These are phyloP conservation scores for Linnemannia schmuckeri DNA, from an alignment of 192 early-diverging fungal genomes.

Conservation along the genomic window DNA sequence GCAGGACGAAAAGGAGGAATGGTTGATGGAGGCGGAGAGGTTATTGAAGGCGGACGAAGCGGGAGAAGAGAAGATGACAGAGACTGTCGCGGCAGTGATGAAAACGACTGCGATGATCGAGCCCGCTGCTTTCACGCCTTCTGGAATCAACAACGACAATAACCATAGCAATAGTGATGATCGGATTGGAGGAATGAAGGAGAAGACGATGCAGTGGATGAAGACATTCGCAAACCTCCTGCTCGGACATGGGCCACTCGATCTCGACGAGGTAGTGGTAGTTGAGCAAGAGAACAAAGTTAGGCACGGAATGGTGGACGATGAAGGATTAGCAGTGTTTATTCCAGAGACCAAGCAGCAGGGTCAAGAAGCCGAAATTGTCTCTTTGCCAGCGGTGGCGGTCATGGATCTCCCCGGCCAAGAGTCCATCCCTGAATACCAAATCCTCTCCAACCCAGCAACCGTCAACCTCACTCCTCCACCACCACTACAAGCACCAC, in stretches of 20 bases:
- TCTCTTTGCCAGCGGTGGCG: not conserved
- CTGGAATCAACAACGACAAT: not conserved
- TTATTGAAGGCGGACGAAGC: not conserved
- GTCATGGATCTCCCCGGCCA: not conserved
- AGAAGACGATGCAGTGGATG: not conserved
- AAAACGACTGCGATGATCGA: not conserved
- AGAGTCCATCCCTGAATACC: not conserved
- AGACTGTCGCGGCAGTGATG: not conserved
- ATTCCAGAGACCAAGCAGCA: not conserved
- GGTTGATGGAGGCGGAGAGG: not conserved
- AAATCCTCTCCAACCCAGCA: not conserved
- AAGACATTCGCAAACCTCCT: not conserved
- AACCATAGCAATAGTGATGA: not conserved
- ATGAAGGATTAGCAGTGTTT: not conserved
- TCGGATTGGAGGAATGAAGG: not conserved
- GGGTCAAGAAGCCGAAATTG: not conserved
- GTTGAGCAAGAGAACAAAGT: too few species aligned
- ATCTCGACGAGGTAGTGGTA: too few species aligned
- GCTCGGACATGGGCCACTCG: not conserved
- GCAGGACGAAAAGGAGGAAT: too few species aligned
- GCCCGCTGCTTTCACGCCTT: not conserved
- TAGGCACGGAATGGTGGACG: not conserved
- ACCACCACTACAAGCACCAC: not conserved
- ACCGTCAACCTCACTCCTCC: not conserved
- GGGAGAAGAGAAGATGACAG: not conserved